These are phyloP conservation scores for Collybiopsis luxurians DNA, from an alignment of 768 basidiomycete genomes.

Conservation along the genomic window DNA sequence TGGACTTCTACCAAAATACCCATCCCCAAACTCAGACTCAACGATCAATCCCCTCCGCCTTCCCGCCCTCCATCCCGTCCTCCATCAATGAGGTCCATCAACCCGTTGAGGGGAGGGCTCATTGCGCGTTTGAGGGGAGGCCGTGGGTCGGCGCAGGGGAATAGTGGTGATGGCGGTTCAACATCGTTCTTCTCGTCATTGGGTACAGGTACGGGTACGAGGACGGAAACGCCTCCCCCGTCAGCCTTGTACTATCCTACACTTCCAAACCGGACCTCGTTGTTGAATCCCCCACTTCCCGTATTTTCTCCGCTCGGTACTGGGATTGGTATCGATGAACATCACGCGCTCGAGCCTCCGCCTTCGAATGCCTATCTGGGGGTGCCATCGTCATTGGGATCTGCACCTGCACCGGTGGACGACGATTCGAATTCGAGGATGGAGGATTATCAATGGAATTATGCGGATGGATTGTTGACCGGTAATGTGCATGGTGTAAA, in stretches of 20 bases:
- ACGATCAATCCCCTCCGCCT: neutral
- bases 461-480: neutral
- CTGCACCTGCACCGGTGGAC: too few relatives aligned
- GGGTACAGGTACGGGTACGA: too few relatives aligned
- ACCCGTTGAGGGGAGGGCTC: neutral
- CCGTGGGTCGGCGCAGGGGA: neutral
- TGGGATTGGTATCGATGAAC: too few relatives aligned
- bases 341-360: too few relatives aligned
- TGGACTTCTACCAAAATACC: neutral
- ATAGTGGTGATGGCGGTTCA: too few relatives aligned
- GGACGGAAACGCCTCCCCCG: neutral
- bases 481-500: neutral
- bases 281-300: constrained; percentile 3
- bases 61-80: neutral
- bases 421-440: neutral
- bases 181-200: too few relatives aligned
- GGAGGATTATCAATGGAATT: neutral
- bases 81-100: neutral
- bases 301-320: neutral
- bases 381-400: too few relatives aligned
- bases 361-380: too few relatives aligned
- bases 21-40: neutral
- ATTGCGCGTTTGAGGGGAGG: constrained; percentile 3
- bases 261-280: neutral
- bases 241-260: constrained; percentile 3